Base-by-base conservation (phyloP, 306 rosid genomes). In the Parietaria judaica region DNA sequence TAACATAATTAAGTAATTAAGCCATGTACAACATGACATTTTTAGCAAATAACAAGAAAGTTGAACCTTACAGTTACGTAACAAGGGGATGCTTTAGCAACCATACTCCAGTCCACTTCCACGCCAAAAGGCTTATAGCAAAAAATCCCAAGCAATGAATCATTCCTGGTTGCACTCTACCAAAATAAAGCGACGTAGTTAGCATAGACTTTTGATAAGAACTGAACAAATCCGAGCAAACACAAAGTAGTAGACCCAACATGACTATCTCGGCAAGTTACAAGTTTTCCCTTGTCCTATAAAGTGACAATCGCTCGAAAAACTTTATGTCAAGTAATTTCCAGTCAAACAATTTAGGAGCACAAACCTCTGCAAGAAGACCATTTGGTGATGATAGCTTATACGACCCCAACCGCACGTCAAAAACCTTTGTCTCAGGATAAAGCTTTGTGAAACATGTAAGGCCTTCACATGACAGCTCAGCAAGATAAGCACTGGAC, bases 21-120 rank as follows among this genome's bases (percentile, higher is more conserved):
- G 31, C 31, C 31, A 23, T 23, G 31, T 23, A 1, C 31, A 23
- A 23, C 31, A 2, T 23, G 31, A 23, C 31, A 23, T 23, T 23
- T 23, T 1, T 23, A 23, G 31, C 31, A 23, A 23, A 23, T 23
- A 23, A 41, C 45, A 62, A 54, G 35, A 62, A 67, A 60, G 60
- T 49, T 56, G 66, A 63, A 66, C 49, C 95, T 66, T 88, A 92
- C 99, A 66, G 95, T 92, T 90, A 92, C 81, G 55, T 92, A 92
- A 79, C 99, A 92, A 36, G 99, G 99, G 69, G 96, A 92, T 70
- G 96, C 99, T 82, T 82, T 92, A 37, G 81, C 95, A 74, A 82
- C 94, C 96, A 92, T 70, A 79, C 96, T 86, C 99, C 99, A 92
- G 81, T 92, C 96, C 72, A 86, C 85, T 65, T 82, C 80, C 48